A percentile compares a stretch with the other conserved stretches of the same genome.
Evolutionary conservation across 768 basidiomycete species (phyloP).

Genomic region (Phaeotremella fagi): DNA sequence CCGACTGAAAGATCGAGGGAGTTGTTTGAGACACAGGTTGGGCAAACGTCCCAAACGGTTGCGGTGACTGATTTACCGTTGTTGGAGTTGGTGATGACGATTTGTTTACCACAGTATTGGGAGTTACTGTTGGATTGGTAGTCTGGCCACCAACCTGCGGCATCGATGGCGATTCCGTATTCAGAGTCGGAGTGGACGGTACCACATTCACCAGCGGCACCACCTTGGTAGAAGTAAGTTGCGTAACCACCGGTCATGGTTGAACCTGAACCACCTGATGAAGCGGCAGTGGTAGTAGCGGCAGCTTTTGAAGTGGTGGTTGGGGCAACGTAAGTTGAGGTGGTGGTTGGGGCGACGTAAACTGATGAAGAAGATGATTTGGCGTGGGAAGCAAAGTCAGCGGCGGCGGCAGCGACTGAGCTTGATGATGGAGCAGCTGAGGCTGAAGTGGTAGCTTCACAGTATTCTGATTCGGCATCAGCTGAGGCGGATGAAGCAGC

Average conservation of each 20-base stretch:
- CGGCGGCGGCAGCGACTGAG: constrained; percentile 3
- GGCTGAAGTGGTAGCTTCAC: constrained; percentile 23
- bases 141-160: constrained; percentile 46
- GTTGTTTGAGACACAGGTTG: constrained; percentile 62
- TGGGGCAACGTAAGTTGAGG: constrained; percentile 13
- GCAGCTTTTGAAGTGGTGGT: constrained; percentile 19
- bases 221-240: constrained; percentile 64
- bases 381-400: constrained; percentile 8
- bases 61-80: constrained; percentile 62
- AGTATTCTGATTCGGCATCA: constrained; percentile 25
- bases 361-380: constrained; percentile 3
- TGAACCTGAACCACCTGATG: constrained; percentile 19
- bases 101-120: constrained; percentile 60
- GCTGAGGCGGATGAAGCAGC: constrained; percentile 15
- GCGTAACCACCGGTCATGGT: constrained; percentile 48
- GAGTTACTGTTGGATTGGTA: constrained; percentile 58
- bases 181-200: constrained; percentile 54
- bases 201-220: constrained; percentile 77
- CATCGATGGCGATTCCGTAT: constrained; percentile 54
- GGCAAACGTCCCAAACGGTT: constrained; percentile 73
- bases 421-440: constrained; percentile 16
- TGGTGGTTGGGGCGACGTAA: constrained; percentile 22
- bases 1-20: constrained; percentile 57
- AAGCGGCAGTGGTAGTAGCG: constrained; percentile 24
- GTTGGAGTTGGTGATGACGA: constrained; percentile 61